Evolutionary conservation across 495 filamentous ascomycete genomes (phyloP), one percentile per base, ranked within the genome.

Genomic region (Aspergillus bridgeri): DNA sequence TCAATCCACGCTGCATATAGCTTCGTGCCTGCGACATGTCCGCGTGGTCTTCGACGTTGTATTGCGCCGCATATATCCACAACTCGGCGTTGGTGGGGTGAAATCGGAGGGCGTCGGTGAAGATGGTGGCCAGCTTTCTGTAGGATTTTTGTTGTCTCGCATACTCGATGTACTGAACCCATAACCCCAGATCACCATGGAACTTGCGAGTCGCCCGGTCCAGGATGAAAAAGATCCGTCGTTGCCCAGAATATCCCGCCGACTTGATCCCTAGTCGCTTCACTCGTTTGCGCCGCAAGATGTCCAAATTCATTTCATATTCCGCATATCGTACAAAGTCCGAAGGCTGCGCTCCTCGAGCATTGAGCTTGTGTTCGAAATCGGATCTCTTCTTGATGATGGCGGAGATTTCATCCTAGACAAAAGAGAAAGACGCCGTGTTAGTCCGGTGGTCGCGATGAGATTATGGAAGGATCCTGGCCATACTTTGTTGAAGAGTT

Each of bases 81-180:
- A 98, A 71, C 17, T 90, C 87, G 1, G 88, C 81, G 56, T 90
- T 91, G 45, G 87, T 82, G 19, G 93, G 92, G 67, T 96, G 91
- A 60, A 99, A 75, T 47, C 94, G 81, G 49, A 99, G 71, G 20
- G 89, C 87, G 49, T 75, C 82, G 42, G 88, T 91, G 60, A 96
- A 80, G 52, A 94, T 83, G 56, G 85, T 83, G 22, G 85, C 81
- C 57, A 96, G 85, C 59, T 90, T 90, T 70, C 91, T 93, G 56
- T 81, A 83, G 3, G 92, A 86, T 63, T 88, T 89, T 68, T 91
- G 84, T 60, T 84, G 77, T 59, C 83, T 77, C 5, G 89, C 87
- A 72, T 89, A 97, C 43, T 89, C 85, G 48, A 97, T 85, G 68
- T 96, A 97, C 61, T 93, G 88, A 67, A 90, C 83, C 94, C 94